Base-by-base conservation (phyloP, 2,329 filamentous ascomycete genomes). In the Sphaerulina vaccinii region DNA sequence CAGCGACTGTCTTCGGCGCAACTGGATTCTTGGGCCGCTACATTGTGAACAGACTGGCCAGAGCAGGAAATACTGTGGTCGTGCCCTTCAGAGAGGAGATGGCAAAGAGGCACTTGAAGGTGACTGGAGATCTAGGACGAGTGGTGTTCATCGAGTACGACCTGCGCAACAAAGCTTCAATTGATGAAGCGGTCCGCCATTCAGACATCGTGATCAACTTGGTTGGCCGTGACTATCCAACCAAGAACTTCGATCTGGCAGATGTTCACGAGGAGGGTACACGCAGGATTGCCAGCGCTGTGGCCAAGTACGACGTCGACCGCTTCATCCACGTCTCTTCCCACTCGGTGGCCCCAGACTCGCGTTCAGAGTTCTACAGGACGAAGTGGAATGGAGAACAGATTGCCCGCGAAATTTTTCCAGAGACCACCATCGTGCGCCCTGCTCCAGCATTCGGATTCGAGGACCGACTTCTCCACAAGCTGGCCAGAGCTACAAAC, bases 181-280 rank as follows among this genome's bases (percentile, higher is more conserved):
- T 99, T 65, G 93, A 99, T 71, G 91, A 96, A 74, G 93, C 89
- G 66, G 91, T 99, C 47, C 83, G 93, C 65, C 93, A 99, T 73
- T 97, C 92, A 36, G 93, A 99, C 70, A 87, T 96, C 57, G 93
- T 99, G 60, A 96, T 95, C 79, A 99, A 99, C 75, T 79, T 99
- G 64, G 81, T 96, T 67, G 93, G 93, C 60, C 87, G 92, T 58
- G 87, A 92, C 72, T 97, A 97, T 71, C 88, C 92, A 59, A 99
- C 93, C 64, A 99, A 99, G 88, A 99, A 99, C 79, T 99, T 96
- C 73, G 83, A 86, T 51, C 79, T 96, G 55, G 86, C 89, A 64
- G 92, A 97, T 70, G 90, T 97, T 36, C 90, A 99, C 66, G 83
- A 97, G 33, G 90, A 96, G 71, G 90, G 92, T 57, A 86, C 88